Base-by-base conservation (phyloP, 129 eudicot species). In the Escallonia herrerae region DNA sequence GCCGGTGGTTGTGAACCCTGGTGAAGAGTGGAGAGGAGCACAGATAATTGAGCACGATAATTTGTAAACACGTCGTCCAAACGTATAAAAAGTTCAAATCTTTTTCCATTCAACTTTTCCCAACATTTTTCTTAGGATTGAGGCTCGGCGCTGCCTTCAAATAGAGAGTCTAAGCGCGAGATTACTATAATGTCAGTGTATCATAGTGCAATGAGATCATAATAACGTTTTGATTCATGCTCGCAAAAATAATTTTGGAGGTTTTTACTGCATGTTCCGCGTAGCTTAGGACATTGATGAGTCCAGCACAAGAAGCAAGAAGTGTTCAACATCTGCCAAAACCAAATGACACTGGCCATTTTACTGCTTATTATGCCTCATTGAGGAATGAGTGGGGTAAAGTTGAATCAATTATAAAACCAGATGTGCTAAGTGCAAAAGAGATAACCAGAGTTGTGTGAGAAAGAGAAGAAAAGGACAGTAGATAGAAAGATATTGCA, bases 21-120 rank as follows among this genome's bases (percentile, higher is more conserved):
- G 95, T 63, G 95, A 91, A 69, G 89, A 79, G 61, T 91, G 97
- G 97, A 85, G 81, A 77, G 97, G 96, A 55, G 96, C 97, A 67
- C 97, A 87, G 54, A 89, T 85, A 13, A 81, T 91, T 54, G 95
- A 91, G 70, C 97, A 91, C 59, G 96, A 91, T 77, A 91, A 91
- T 73, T 79, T 87, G 83, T 91, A 77, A 80, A 44, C 38, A 48
- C 47, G 65, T 60, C 15, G 43, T 58, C 49, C 4, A 43, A 10
- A 66, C 53, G 7, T 5, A 66, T 41, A 66, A 66, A 61, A 22
- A 22, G 33, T 22, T 22, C 33, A 22, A 22, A 22, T 22, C 33
- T 22, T 22, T 22, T 22, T 22, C 11, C 53, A 33, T 63, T 54
- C 5, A 15, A 54, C 6, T 13, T 45, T 45, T 8, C 49, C 49